Conservation (phyloP, 805 yeast species). For the Wickerhamomyces subpelliculosus region DNA sequence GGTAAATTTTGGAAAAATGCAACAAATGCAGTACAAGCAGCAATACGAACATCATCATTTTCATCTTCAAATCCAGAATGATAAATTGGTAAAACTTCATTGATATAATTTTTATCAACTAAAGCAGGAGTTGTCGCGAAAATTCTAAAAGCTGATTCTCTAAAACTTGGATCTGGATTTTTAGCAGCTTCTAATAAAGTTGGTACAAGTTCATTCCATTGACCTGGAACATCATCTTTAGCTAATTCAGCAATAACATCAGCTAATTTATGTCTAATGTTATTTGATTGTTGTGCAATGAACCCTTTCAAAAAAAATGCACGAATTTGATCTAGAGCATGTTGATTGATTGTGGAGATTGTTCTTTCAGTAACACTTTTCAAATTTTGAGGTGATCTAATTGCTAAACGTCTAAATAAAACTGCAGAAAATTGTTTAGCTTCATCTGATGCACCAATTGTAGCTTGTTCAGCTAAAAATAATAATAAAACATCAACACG, state of each 20-base stretch:
- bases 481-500: constrained; percentile 65
- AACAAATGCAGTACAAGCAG: constrained; percentile 89
- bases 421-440: constrained; percentile 76
- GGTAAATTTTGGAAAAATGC: constrained; percentile 82
- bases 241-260: constrained; percentile 95
- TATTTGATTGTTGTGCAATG: constrained; percentile 55
- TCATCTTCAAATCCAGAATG: constrained; percentile 74
- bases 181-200: constrained; percentile 63
- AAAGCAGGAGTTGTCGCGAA: constrained; percentile 79
- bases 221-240: constrained; percentile 47
- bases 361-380: constrained; percentile 69
- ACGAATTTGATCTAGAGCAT: constrained; percentile 57
- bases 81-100: constrained; percentile 60
- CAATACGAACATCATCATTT: constrained; percentile 78
- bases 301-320: constrained; percentile 67
- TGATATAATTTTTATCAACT: constrained; percentile 51
- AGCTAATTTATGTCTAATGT: constrained; percentile 83
- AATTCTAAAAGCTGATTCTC: constrained; percentile 90
- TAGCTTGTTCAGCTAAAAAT: constrained; percentile 77
- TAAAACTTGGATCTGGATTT: constrained; percentile 51
- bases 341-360: constrained; percentile 58
- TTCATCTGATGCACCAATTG: constrained; percentile 52
- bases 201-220: constrained; percentile 78
- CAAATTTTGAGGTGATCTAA: constrained; percentile 65
- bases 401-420: constrained; percentile 78